Base-by-base conservation (phyloP, 345 rosid genomes). In the Salix caprea region DNA sequence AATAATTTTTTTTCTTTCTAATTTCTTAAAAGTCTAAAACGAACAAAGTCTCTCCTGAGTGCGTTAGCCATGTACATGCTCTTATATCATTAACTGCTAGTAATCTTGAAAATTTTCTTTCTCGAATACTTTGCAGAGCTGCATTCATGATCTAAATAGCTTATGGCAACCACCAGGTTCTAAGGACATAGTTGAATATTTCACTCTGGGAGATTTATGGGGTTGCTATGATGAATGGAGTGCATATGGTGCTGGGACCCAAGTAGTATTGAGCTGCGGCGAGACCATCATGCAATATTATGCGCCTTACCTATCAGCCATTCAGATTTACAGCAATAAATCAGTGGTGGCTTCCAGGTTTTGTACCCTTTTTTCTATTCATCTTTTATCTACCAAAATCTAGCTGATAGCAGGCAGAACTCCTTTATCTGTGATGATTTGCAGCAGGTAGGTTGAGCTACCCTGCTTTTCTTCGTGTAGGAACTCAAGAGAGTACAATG, bases 261-360 rank as follows among this genome's bases (percentile, higher is more conserved):
- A 76, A 0, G 82, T 91, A 6, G 73, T 62, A 4, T 67, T 87
- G 58, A 67, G 75, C 70, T 74, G 24, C 28, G 85, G 86, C 2
- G 86, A 88, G 74, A 79, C 64, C 34, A 54, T 91, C 48, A 76
- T 74, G 77, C 96, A 93, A 69, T 91, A 91, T 77, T 91, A 78
- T 72, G 92, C 82, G n/a, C 96, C 97, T 18, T 91, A 89, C 73
- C 82, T 93, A 7, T 93, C 96, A 0, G 97, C 93, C 68, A 84
- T 91, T 54, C 97, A 92, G 73, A 81, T 92, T 26, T 92, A 81
- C 78, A 86, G 89, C 61, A 79, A 79, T 74, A 85, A 85, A 83
- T 50, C 85, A 56, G 18, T 83, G 62, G 50, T 80, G 9, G 39
- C 81, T 70, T 82, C 86, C 78, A 89, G 94, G 97, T 92, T 75